phyloP scores from a whole-genome alignment of 2,329 filamentous ascomycete genomes.

The Colletotrichum lini region DNA sequence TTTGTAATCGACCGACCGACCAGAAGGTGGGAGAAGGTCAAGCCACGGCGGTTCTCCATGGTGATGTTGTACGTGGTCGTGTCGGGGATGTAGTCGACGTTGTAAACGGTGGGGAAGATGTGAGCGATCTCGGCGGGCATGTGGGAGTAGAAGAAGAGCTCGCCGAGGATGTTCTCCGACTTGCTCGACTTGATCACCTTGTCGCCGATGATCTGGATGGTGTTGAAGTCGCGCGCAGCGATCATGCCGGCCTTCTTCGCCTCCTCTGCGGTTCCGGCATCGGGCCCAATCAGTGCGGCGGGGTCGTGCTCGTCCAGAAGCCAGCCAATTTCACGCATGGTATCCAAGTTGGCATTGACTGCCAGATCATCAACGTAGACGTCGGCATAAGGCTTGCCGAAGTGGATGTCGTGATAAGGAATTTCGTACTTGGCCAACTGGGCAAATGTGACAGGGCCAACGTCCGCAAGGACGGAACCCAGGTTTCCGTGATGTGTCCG shows the following conservation, averaged over 20 bases:
- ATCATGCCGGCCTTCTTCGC: conserved; percentile 48
- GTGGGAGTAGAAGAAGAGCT: conserved; percentile 52
- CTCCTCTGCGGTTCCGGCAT: conserved; percentile 38
- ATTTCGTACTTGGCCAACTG: conserved; percentile 48
- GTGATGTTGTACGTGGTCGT: conserved; percentile 48
- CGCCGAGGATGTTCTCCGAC: conserved; percentile 50
- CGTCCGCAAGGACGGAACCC: conserved; percentile 48
- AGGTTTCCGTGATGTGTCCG: conserved; percentile 48
- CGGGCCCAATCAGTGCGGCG: conserved; percentile 38
- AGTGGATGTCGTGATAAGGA: conserved; percentile 50
- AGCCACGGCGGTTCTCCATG: conserved; percentile 49
- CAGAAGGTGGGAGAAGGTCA: conserved; percentile 49
- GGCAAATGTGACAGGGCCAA: conserved; percentile 47
- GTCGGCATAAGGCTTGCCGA: conserved; percentile 50
- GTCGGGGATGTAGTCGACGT: conserved; percentile 47
- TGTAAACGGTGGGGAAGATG: conserved; percentile 47
- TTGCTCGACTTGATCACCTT: conserved; percentile 51
- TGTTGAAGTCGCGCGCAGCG: conserved; percentile 50
- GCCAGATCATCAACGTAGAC: conserved; percentile 49
- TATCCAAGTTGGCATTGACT: conserved; percentile 50
- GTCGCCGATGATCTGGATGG: conserved; percentile 49
- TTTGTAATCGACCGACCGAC: conserved; percentile 51
- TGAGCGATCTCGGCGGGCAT: conserved; percentile 45
- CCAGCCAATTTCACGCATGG: conserved; percentile 49
- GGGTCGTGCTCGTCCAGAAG: conserved; percentile 47